phyloP scores from a whole-genome alignment of 2,329 filamentous ascomycete species.

The Aspergillus vadensis region DNA sequence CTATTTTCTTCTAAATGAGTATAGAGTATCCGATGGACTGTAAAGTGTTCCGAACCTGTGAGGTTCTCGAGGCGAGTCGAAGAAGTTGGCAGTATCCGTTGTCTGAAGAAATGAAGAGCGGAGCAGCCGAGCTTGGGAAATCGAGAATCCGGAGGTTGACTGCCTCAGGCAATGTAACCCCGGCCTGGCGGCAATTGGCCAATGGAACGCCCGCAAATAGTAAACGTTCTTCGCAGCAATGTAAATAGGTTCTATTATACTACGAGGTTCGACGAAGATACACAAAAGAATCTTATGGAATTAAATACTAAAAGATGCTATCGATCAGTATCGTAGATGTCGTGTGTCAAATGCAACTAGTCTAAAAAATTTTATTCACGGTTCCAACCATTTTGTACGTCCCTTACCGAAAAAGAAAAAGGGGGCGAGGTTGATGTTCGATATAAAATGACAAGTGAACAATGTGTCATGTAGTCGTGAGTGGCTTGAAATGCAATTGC shows the following conservation, averaged over 20 bases:
- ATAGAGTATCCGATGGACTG: not conserved
- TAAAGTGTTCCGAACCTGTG: not conserved
- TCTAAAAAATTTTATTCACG: conserved; percentile 17
- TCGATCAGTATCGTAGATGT: conserved; percentile 14
- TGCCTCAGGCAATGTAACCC: not conserved
- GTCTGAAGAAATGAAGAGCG: not conserved
- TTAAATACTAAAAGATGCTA: conserved; percentile 16
- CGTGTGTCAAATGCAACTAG: conserved; percentile 17
- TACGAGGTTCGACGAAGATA: not conserved
- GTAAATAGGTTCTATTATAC: too few species aligned
- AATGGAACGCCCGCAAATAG: conserved; percentile 9
- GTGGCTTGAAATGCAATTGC: conserved; percentile 31
- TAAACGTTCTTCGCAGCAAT: not conserved
- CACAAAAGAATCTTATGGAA: conserved; percentile 5
- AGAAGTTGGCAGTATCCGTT: not conserved
- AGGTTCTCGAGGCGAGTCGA: not conserved
- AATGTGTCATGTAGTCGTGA: conserved; percentile 33
- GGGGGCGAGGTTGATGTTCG: conserved; percentile 17
- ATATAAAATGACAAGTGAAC: conserved; percentile 26
- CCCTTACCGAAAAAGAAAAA: not conserved
- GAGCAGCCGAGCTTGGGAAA: not conserved
- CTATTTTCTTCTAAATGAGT: not conserved
- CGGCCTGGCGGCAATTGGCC: not conserved
- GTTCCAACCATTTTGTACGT: conserved; percentile 12
- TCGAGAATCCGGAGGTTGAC: not conserved